These are phyloP conservation scores for Elsinoe arachidis DNA, from an alignment of 2,329 filamentous ascomycete genomes.

Conservation along the genomic window DNA sequence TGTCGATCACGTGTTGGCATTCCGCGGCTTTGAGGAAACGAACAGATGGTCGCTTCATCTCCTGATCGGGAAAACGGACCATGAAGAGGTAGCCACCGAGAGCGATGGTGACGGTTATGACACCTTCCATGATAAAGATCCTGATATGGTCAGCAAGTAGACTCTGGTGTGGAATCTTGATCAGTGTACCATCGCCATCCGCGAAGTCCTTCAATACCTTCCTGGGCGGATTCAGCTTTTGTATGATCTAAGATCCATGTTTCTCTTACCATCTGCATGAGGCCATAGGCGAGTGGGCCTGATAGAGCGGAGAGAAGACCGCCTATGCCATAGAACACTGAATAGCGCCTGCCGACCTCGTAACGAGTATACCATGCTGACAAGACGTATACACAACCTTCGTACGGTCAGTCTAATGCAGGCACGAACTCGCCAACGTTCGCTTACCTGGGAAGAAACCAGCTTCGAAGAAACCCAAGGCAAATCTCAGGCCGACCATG, in stretches of 20 bases:
- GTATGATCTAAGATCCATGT: neutral
- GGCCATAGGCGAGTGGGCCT: constrained; percentile 35
- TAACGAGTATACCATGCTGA: constrained; percentile 24
- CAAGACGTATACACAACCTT: constrained; percentile 55
- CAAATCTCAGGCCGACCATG: constrained; percentile 47
- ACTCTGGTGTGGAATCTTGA: neutral
- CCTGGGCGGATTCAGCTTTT: constrained; percentile 5
- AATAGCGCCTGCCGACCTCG: constrained; percentile 33
- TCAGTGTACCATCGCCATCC: constrained; percentile 34
- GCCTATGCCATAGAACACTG: constrained; percentile 43
- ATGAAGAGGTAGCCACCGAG: constrained; percentile 34
- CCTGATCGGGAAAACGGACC: constrained; percentile 39
- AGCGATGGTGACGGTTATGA: constrained; percentile 34
- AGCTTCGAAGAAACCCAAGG: constrained; percentile 56
- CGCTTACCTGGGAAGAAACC: constrained; percentile 50
- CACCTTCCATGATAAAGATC: constrained; percentile 34
- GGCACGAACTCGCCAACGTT: neutral
- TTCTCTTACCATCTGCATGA: constrained; percentile 23
- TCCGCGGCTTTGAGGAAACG: constrained; percentile 40
- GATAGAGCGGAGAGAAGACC: constrained; percentile 40
- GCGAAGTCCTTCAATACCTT: constrained; percentile 39
- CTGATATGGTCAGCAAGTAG: constrained; percentile 34
- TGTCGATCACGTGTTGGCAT: constrained; percentile 41
- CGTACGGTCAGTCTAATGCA: neutral
- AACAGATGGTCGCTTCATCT: constrained; percentile 39